These are phyloP conservation scores for Epichloe festucae DNA, from an alignment of 2,329 filamentous ascomycete genomes.

Conservation along the genomic window DNA sequence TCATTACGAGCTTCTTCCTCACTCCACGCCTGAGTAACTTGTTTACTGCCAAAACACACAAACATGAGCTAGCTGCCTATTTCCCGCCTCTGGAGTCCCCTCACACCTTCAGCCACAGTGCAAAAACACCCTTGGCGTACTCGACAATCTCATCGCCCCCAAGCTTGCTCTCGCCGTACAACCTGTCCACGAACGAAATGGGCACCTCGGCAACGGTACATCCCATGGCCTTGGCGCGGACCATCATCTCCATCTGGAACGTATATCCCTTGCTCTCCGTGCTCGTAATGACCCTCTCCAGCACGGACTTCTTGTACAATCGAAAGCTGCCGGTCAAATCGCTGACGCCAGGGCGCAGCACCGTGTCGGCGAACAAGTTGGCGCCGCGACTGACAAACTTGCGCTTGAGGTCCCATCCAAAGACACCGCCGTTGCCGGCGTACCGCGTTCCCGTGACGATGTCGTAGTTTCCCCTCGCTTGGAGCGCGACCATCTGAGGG, in stretches of 20 bases:
- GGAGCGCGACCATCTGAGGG: conserved; percentile 76
- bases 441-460: conserved; percentile 96
- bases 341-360: conserved; percentile 84
- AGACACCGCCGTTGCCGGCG: conserved; percentile 78
- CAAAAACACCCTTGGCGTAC: conserved; percentile 78
- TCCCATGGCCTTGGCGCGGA: conserved; percentile 90
- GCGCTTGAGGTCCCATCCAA: conserved; percentile 90
- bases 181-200: conserved; percentile 87
- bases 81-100: too few species aligned
- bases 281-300: conserved; percentile 79
- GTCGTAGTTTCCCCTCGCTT: conserved; percentile 69
- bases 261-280: conserved; percentile 96
- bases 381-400: conserved; percentile 76
- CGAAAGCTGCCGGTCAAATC: conserved; percentile 92
- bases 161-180: conserved; percentile 93
- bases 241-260: conserved; percentile 99
- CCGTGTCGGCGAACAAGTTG: conserved; percentile 91
- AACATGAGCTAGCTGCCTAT: too few species aligned
- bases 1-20: neutral
- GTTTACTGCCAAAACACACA: too few species aligned
- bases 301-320: conserved; percentile 79
- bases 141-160: conserved; percentile 93
- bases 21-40: too few species aligned
- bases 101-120: conserved; percentile 65
- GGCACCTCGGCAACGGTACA: conserved; percentile 90